A percentile compares a stretch with the other conserved stretches of the same genome.
Evolutionary conservation across 495 filamentous ascomycete genomes (phyloP).

Genomic region (Aspergillus heteromorphus): DNA sequence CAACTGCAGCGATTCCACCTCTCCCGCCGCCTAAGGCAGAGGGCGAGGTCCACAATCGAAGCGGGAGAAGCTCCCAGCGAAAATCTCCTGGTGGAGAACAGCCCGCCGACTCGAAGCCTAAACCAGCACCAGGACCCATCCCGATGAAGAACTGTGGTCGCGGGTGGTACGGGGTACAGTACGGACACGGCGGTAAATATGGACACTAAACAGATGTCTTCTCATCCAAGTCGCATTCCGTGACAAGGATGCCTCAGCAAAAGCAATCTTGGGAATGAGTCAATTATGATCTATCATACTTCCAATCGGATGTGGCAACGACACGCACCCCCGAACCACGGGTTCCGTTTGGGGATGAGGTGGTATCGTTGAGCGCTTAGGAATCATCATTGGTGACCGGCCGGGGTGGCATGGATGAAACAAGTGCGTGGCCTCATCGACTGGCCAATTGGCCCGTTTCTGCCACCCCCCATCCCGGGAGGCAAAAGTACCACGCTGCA

Average conservation of each 20-base stretch:
- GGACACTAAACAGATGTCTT: neutral
- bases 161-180: neutral
- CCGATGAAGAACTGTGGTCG: neutral
- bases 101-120: slow-evolving; percentile 13
- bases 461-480: slow-evolving; percentile 13
- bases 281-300: slow-evolving; percentile 12
- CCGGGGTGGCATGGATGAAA: slow-evolving; percentile 9
- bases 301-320: slow-evolving; percentile 6
- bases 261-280: neutral
- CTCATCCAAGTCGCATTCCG: neutral
- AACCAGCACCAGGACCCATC: slow-evolving; percentile 1
- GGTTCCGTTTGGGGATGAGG: neutral
- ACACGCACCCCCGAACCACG: slow-evolving; percentile 4
- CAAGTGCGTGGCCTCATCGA: slow-evolving; percentile 21
- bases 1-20: slow-evolving; percentile 28
- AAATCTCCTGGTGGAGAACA: slow-evolving; percentile 25
- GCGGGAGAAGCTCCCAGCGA: slow-evolving; percentile 42
- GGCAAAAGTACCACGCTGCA: slow-evolving; percentile 6
- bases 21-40: slow-evolving; percentile 28
- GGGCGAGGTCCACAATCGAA: slow-evolving; percentile 45
- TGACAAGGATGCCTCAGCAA: neutral
- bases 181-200: neutral
- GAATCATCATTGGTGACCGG: neutral
- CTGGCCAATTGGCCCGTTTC: slow-evolving; percentile 8
- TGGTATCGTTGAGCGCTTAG: neutral